A percentile compares a stretch with the other conserved stretches of the same genome.
phyloP scores from a whole-genome alignment of 306 rosid species.

The Pyrus pyrifolia region DNA sequence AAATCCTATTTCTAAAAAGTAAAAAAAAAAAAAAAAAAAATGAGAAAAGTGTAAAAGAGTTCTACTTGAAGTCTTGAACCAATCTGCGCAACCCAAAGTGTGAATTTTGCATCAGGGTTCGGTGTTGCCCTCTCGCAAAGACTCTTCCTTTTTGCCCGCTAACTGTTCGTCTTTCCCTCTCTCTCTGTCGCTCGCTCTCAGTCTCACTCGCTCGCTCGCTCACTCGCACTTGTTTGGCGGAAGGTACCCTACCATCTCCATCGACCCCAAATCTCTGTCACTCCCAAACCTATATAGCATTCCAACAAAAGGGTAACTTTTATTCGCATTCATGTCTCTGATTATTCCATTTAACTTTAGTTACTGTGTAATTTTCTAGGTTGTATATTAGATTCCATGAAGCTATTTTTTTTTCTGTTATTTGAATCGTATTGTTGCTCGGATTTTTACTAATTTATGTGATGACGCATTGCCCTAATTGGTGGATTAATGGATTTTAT shows the following conservation, averaged over 20 bases:
- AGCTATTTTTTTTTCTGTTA: not conserved
- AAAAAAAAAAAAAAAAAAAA: not conserved
- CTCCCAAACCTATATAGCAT: conserved; percentile 4
- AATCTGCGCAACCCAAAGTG: not conserved
- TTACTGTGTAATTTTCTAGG: not conserved
- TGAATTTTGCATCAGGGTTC: conserved; percentile 11
- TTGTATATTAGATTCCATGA: not conserved
- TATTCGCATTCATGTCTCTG: conserved; percentile 10
- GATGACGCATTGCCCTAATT: conserved; percentile 21
- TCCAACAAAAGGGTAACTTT: conserved; percentile 18
- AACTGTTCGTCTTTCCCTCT: conserved; percentile 28
- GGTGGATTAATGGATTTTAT: not conserved
- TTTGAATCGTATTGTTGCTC: not conserved
- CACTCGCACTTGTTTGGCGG: not conserved
- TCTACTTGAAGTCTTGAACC: conserved; percentile 17
- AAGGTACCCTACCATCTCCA: conserved; percentile 18
- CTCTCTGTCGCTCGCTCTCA: not conserved
- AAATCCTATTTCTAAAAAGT: not conserved
- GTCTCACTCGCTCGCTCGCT: not conserved
- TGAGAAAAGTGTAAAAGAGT: conserved; percentile 9
- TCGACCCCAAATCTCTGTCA: conserved; percentile 11
- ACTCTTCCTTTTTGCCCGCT: conserved; percentile 21
- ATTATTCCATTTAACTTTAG: not conserved
- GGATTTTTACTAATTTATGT: not conserved
- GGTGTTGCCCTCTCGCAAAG: conserved; percentile 26